Evolutionary conservation across 257 asterid species (phyloP).

Genomic region (Penstemon davidsonii): DNA sequence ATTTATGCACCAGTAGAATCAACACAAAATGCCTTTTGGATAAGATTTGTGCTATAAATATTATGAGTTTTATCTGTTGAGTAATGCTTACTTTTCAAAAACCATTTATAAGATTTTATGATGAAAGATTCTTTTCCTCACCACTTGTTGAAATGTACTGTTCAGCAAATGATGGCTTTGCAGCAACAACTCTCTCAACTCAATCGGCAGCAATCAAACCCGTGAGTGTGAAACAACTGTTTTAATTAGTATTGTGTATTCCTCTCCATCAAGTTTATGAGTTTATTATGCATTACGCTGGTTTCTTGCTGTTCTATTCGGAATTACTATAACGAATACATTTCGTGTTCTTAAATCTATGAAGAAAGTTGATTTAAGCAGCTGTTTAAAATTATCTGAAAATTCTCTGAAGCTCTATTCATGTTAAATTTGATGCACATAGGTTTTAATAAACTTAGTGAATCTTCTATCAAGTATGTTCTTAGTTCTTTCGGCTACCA

Average conservation of each 20-base stretch:
- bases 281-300: conserved; percentile 1
- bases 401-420: not conserved
- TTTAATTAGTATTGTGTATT: not conserved
- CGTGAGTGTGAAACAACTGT: conserved; percentile 42
- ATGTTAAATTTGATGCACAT: no score
- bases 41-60: not conserved
- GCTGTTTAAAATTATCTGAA: conserved; percentile 18
- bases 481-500: no score
- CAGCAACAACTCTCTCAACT: conserved; percentile 53
- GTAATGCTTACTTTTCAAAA: not conserved
- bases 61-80: conserved; percentile 4
- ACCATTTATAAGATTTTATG: not conserved
- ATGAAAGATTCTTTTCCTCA: conserved; percentile 15
- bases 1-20: no score
- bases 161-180: conserved; percentile 55
- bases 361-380: conserved; percentile 9
- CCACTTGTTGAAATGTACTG: conserved; percentile 10
- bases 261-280: not conserved
- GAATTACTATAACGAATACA: not conserved
- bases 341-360: conserved; percentile 16
- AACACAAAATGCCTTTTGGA: not conserved
- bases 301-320: not conserved
- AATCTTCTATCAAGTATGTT: not conserved
- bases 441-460: not conserved
- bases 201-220: conserved; percentile 40